Evolutionary conservation across 306 rosid genomes (phyloP), one percentile per base, ranked within the genome.

Genomic region (Sicyos edulis): DNA sequence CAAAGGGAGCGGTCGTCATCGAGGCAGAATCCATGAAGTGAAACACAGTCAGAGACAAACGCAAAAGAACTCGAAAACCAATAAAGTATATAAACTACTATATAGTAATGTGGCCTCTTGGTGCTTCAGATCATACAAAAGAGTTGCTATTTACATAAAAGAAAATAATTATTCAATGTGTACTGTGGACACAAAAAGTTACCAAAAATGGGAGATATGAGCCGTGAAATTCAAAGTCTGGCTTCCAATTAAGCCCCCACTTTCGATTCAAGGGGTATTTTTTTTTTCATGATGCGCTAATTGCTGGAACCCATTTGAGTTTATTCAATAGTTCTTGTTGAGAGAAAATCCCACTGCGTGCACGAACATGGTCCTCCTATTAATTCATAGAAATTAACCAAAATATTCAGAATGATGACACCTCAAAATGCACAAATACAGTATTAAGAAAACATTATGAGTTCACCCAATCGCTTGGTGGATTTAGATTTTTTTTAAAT

Each of bases 231-330:
- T 51, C 51, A 75, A 14, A 78, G 24, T 76, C 66, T 22, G 20
- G 17, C 52, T 71, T 71, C 76, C 76, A 74, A 54, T 80, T 44
- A n/a, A 47, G 47, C 76, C 40, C 44, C 57, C 72, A 68, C 11
- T 49, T 65, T 50, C 34, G 8, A 42, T 64, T 64, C 53, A 42
- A 67, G 55, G 54, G 8, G n/a, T n/a, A n/a, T 45, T 20, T 47
- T 7, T 32, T 32, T 4, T 4, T 5, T 21, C 55, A 47, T 67
- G 32, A 66, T 20, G 45, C 2, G 29, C 12, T 37, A 63, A 63
- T 17, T 63, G 51, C 26, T 63, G 17, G 61, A 55, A 61, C 49
- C 69, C 69, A 17, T 62, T 60, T 15, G n/a, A 29, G 7, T 26
- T 9, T 50, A 9, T 45, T 65, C 17, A 2, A 20, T 42, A 65